Evolutionary conservation across 2,329 filamentous ascomycete species (phyloP), one percentile per base, ranked within the genome.

Genomic region (Reticulascus tulasneorum): DNA sequence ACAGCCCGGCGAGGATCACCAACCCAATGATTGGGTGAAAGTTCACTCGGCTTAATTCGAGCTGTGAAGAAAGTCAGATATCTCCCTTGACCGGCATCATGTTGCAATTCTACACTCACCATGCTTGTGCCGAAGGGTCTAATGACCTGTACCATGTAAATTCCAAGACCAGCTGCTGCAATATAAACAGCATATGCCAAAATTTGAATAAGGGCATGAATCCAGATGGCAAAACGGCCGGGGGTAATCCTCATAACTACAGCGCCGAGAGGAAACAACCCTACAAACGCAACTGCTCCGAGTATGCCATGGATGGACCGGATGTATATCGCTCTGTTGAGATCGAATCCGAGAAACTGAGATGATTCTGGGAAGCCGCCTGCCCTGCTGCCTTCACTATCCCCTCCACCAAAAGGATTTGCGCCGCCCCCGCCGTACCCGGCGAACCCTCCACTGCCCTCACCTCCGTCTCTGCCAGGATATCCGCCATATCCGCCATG

Each of bases 1-100:
- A 40, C 6, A 72, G 50, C 1, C 55, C 35, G 9, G 41, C 56
- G 7, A 73, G 55, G 4, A 67, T 48, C 5, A 67, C 51, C 32
- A 71, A 50, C 20, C 69, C 69, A 40, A 73, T 63, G 43, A 71
- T 67, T 22, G 66, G 66, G 44, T 73, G 69, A 28, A 56, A 59
- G 43, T 63, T 65, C 22, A 52, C 50, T 5, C 48, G 33, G 6
- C 50, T 41, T n/a, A 51, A 48, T 10, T 49, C 43, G 7, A 68
- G 40, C 56, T 64, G 35, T 5, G 11, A 19, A 3, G 10, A 7
- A 7, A 6, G 34, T 40, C 6, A 41, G 23, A 31, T 18, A 21
- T 5, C 29, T 7, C 26, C 13, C 9, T 8, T 6, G 11, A 16
- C 25, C 5, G 11, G 6, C 5, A 16, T 20, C 4, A n/a, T n/a